phyloP scores from a whole-genome alignment of 495 filamentous ascomycete genomes.

The Tirmania nivea region DNA sequence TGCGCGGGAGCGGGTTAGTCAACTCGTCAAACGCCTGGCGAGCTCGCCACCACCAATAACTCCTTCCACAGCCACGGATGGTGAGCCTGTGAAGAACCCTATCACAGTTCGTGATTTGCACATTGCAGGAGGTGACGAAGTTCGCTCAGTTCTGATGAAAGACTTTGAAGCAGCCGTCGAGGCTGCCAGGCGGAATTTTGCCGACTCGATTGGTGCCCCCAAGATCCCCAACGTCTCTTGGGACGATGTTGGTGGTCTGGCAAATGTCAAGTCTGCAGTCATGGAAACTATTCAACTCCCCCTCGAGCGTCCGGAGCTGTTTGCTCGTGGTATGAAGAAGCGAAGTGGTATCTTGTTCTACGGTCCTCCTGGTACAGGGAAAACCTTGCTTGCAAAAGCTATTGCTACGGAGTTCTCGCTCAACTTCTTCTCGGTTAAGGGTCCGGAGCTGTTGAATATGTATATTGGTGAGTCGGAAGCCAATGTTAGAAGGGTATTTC shows the following conservation, averaged over 20 bases:
- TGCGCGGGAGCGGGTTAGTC: conserved; percentile 46
- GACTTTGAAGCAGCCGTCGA: conserved; percentile 87
- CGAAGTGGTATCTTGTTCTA: conserved; percentile 95
- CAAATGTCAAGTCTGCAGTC: conserved; percentile 84
- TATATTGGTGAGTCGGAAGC: conserved; percentile 98
- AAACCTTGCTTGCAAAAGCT: conserved; percentile 89
- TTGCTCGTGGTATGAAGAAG: conserved; percentile 98
- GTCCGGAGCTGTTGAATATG: conserved; percentile 94
- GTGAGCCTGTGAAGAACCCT: conserved; percentile 17
- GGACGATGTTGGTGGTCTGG: conserved; percentile 88
- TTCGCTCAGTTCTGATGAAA: conserved; percentile 52
- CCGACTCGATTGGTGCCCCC: conserved; percentile 87
- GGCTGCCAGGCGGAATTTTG: conserved; percentile 87
- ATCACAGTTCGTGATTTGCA: conserved; percentile 61
- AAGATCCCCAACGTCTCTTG: conserved; percentile 95
- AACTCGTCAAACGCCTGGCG: conserved; percentile 29
- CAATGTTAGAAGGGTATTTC: conserved; percentile 89
- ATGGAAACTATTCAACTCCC: conserved; percentile 93
- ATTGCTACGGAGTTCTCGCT: conserved; percentile 96
- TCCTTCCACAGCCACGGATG: conserved; percentile 4
- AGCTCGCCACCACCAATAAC: not conserved
- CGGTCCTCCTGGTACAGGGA: conserved; percentile 88
- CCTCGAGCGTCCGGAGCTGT: conserved; percentile 77
- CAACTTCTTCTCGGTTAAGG: conserved; percentile 98
- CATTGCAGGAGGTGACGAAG: conserved; percentile 67